Base-by-base conservation (phyloP, 352 stramenopile genomes). In the Globisporangium nagaii region DNA sequence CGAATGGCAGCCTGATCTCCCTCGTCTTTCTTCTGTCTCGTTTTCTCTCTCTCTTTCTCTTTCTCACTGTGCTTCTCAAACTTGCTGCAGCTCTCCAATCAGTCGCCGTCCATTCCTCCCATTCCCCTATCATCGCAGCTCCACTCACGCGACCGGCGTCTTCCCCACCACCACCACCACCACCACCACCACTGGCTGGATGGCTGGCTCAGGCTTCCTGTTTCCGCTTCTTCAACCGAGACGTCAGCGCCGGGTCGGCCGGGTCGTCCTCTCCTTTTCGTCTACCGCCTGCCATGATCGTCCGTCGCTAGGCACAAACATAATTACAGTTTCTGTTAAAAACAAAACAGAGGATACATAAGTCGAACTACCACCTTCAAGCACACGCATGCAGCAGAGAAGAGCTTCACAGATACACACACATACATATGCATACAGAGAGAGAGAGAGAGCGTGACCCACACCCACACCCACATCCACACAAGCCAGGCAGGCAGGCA, bases 251-350 rank as follows among this genome's bases (percentile, higher is more conserved):
- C 48, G 66, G 56, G 25, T 71, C 74, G 31, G 48, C 54, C 42
- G 54, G 62, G 47, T 83, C 70, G 32, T 79, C 79, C 54, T 84
- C 78, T 28, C 75, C 75, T 79, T 92, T 92, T 58, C 79, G 68
- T 79, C 79, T 68, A 40, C 71, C 59, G 62, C 77, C 73, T 62
- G 75, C 74, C 59, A 79, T 49, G 70, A 50, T 50, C 43, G 73
- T 84, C 70, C 82, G 82, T 86, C 79, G 82, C 82, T 92, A 86
- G 69, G 75, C 71, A 92, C 77, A 89, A 66, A 89, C 81, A 92
- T 79, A 88, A 89, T 92, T 92, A 92, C 79, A 92, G 76, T 81
- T 90, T 90, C 82, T 92, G 82, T 92, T 92, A 92, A 90, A 72
- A 85, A 85, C 70, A 92, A 69, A 90, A 86, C 70, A 87, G 54